These are phyloP conservation scores for Psilocybe sp. DNA, from an alignment of 768 basidiomycete species.

Conservation along the genomic window DNA sequence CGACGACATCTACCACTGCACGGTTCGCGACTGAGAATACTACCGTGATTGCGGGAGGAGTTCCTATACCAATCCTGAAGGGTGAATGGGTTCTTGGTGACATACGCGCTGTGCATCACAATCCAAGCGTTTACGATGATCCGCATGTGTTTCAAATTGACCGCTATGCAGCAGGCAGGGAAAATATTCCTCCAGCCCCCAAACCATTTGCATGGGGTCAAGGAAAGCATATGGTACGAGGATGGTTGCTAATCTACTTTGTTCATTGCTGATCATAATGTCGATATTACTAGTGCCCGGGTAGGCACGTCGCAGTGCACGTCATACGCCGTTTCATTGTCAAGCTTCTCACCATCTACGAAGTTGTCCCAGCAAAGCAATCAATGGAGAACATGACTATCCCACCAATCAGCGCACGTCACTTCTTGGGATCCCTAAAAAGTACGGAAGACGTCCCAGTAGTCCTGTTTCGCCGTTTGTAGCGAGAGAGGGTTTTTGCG, in stretches of 20 bases:
- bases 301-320: conserved; percentile 3
- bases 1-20: conserved; percentile 2
- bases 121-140: conserved; percentile 6
- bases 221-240: conserved; percentile 4
- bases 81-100: conserved; percentile 4
- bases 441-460: not conserved
- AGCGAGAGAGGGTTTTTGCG: too few species aligned
- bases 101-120: conserved; percentile 7
- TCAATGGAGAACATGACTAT: not conserved
- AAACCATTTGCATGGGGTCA: conserved; percentile 1
- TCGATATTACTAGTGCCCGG: not conserved
- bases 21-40: conserved; percentile 1
- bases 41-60: not conserved
- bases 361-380: not conserved
- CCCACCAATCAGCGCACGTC: not conserved
- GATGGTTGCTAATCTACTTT: not conserved
- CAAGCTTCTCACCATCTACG: not conserved
- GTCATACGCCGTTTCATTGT: conserved; percentile 1
- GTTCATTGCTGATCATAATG: not conserved
- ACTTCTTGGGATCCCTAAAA: conserved; percentile 1
- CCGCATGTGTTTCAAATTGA: conserved; percentile 9
- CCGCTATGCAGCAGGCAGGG: conserved; percentile 1
- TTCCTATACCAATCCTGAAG: not conserved
- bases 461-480: too few species aligned
- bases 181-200: not conserved